Percentiles rank a stretch among this genome's conserved stretches.
These are phyloP conservation scores for Phlebiopsis gigantea DNA, from an alignment of 768 basidiomycete genomes.

Conservation along the genomic window DNA sequence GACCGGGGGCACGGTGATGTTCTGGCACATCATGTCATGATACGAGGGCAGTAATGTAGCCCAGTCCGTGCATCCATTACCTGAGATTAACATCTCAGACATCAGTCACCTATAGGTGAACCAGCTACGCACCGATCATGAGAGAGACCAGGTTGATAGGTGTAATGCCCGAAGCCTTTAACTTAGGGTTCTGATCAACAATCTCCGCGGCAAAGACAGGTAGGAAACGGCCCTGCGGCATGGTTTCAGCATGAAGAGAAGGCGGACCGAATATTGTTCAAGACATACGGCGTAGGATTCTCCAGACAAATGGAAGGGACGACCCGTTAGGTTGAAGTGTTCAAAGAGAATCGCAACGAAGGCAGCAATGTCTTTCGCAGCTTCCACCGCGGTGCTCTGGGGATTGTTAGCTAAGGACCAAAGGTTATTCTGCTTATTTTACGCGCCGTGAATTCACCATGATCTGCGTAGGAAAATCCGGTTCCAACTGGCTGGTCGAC, in stretches of 20 bases:
- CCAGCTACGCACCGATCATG: constrained; percentile 37
- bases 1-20: constrained; percentile 40
- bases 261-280: constrained; percentile 8
- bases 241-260: background rate
- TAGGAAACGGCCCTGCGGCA: constrained; percentile 43
- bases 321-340: constrained; percentile 63
- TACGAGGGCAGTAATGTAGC: constrained; percentile 34
- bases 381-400: constrained; percentile 60
- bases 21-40: constrained; percentile 48
- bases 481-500: constrained; percentile 32
- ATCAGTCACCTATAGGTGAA: background rate
- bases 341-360: constrained; percentile 70
- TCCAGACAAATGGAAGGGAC: constrained; percentile 35
- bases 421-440: background rate
- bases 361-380: constrained; percentile 60
- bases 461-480: constrained; percentile 36
- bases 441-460: constrained; percentile 50
- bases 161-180: constrained; percentile 38
- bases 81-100: constrained; percentile 17
- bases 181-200: constrained; percentile 40
- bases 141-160: constrained; percentile 46
- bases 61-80: constrained; percentile 40
- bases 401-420: constrained; percentile 16
- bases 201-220: constrained; percentile 45
- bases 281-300: constrained; percentile 48